Evolutionary conservation across 805 yeast genomes (phyloP).

Genomic region (Candida multigemmis): DNA sequence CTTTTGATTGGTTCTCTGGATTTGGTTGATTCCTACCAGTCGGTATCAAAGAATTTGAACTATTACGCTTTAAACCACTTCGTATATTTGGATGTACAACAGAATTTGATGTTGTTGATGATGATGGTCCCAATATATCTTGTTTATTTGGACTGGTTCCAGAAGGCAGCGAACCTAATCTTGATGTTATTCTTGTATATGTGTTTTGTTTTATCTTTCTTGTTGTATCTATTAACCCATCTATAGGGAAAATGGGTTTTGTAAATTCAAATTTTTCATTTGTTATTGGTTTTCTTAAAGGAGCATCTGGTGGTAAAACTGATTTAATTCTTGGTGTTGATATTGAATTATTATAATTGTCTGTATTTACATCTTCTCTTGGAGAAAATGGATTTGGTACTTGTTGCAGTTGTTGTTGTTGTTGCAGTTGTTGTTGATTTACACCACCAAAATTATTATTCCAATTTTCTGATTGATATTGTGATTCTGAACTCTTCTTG

Average conservation of each 20-base stretch:
- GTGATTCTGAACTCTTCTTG: slow-evolving; percentile 12
- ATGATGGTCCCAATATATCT: neutral
- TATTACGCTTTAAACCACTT: slow-evolving; percentile 11
- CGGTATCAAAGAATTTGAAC: slow-evolving; percentile 9
- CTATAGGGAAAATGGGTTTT: slow-evolving; percentile 18
- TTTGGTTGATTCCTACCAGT: slow-evolving; percentile 2
- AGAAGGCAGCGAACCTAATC: slow-evolving; percentile 35
- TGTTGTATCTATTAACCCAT: slow-evolving; percentile 6
- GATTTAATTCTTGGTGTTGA: slow-evolving; percentile 21
- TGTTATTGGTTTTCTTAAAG: slow-evolving; percentile 18
- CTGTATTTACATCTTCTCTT: slow-evolving; percentile 4
- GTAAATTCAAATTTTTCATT: slow-evolving; percentile 16
- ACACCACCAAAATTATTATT: slow-evolving; percentile 2
- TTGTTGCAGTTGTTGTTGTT: neutral
- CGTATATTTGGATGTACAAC: slow-evolving; percentile 5
- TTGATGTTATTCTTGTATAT: slow-evolving; percentile 38
- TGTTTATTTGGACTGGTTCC: slow-evolving; percentile 2
- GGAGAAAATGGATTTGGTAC: slow-evolving; percentile 19
- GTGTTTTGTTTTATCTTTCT: slow-evolving; percentile 22
- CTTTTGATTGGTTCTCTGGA: slow-evolving; percentile 3
- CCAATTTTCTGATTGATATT: neutral
- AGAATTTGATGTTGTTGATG: slow-evolving; percentile 2
- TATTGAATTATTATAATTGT: slow-evolving; percentile 12
- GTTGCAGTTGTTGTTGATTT: neutral
- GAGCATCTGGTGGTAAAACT: slow-evolving; percentile 25